phyloP scores from a whole-genome alignment of 768 basidiomycete species.

The Collybia sp. region DNA sequence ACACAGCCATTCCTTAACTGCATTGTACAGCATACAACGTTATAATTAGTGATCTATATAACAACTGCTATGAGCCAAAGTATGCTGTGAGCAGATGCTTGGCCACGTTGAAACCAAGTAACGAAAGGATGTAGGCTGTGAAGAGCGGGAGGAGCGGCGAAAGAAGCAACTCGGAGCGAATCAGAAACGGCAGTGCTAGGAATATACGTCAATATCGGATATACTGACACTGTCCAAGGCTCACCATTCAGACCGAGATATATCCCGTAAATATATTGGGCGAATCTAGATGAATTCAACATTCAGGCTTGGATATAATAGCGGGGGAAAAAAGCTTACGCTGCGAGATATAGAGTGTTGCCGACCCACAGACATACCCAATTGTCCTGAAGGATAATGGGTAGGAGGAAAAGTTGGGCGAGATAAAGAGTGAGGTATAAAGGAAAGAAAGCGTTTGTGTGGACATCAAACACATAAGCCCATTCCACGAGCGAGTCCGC shows the following conservation, averaged over 20 bases:
- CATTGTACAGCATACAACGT: not conserved
- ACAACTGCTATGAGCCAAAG: conserved; percentile 47
- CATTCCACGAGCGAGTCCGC: conserved; percentile 79
- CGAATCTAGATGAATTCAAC: conserved; percentile 45
- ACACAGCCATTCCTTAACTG: not conserved
- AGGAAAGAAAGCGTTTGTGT: conserved; percentile 96
- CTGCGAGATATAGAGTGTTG: conserved; percentile 87
- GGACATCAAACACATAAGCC: conserved; percentile 96
- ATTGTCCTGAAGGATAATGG: conserved; percentile 75
- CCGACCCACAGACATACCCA: conserved; percentile 96
- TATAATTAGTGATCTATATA: not conserved
- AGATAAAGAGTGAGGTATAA: conserved; percentile 87
- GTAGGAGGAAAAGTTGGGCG: conserved; percentile 82
- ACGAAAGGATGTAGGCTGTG: conserved; percentile 76
- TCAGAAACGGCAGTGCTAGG: conserved; percentile 88
- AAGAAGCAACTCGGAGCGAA: conserved; percentile 86
- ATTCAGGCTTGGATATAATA: conserved; percentile 3
- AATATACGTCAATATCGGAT: conserved; percentile 2
- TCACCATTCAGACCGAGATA: conserved; percentile 82
- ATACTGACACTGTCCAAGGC: not conserved
- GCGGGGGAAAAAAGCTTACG: conserved; percentile 40
- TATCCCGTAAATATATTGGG: conserved; percentile 89
- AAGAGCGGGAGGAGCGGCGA: conserved; percentile 86
- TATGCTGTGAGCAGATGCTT: conserved; percentile 76
- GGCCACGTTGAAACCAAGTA: conserved; percentile 90